phyloP scores from a whole-genome alignment of 2,329 filamentous ascomycete genomes.

The Niveomyces coronatus region DNA sequence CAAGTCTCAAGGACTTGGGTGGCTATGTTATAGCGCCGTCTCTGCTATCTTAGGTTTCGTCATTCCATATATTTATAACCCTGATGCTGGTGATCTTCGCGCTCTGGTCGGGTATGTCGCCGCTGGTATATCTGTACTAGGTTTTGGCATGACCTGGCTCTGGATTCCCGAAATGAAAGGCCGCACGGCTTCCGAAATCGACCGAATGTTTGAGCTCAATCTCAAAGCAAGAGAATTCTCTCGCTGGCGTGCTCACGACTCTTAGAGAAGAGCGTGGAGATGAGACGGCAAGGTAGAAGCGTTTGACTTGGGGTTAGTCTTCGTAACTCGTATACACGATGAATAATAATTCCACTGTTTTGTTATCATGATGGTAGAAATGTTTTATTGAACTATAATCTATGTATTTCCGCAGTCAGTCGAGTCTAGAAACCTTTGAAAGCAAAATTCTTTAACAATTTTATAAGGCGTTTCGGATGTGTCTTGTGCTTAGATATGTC shows the following conservation, averaged over 20 bases:
- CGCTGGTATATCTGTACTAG: conserved; percentile 24
- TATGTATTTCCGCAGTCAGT: too few relatives aligned
- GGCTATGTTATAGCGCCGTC: conserved; percentile 28
- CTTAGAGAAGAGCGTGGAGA: neutral
- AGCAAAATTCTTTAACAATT: too few relatives aligned
- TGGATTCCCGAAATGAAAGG: conserved; percentile 44
- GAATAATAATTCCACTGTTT: too few relatives aligned
- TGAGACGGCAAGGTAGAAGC: too few relatives aligned
- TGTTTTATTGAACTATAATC: too few relatives aligned
- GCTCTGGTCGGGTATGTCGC: conserved; percentile 32
- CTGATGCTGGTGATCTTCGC: conserved; percentile 26
- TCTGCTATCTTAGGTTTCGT: conserved; percentile 34
- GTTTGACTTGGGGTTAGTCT: too few relatives aligned
- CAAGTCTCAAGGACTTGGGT: conserved; percentile 33
- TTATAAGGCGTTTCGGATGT: too few relatives aligned
- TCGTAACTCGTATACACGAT: too few relatives aligned
- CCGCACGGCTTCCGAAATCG: conserved; percentile 35
- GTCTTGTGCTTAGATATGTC: too few relatives aligned
- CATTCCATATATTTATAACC: conserved; percentile 41
- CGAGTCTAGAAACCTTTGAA: too few relatives aligned
- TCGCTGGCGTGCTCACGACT: neutral
- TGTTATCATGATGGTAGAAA: too few relatives aligned
- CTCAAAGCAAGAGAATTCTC: conserved; percentile 20
- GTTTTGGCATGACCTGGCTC: conserved; percentile 29
- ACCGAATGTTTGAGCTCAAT: conserved; percentile 25